Conservation (phyloP, 768 basidiomycete genomes). For the Chalciporus sphaerocephalus region DNA sequence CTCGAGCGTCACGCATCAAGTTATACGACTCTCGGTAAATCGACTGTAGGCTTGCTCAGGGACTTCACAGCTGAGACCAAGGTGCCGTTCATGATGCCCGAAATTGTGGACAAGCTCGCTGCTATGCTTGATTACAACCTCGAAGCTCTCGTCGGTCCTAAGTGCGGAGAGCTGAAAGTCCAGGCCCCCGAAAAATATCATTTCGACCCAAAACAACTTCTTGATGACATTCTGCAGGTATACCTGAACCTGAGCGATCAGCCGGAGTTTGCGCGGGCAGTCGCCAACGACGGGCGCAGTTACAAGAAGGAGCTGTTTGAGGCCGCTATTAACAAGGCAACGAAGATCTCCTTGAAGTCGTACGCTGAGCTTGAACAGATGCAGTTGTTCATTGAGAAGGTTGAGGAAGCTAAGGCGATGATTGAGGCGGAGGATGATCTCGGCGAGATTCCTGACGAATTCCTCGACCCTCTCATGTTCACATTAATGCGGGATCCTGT, state of each 20-base stretch:
- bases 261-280: conserved; percentile 73
- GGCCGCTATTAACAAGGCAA: conserved; percentile 62
- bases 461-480: conserved; percentile 86
- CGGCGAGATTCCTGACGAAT: conserved; percentile 94
- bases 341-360: conserved; percentile 63
- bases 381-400: conserved; percentile 65
- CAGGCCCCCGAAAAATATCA: conserved; percentile 82
- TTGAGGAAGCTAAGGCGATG: conserved; percentile 76
- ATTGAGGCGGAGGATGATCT: conserved; percentile 89
- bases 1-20: conserved; percentile 82
- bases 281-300: conserved; percentile 92
- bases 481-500: conserved; percentile 96
- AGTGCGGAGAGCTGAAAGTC: conserved; percentile 81
- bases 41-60: conserved; percentile 86
- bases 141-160: conserved; percentile 82
- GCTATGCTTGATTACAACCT: conserved; percentile 97
- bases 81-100: conserved; percentile 90
- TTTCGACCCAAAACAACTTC: conserved; percentile 78
- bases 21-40: conserved; percentile 82
- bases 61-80: conserved; percentile 90
- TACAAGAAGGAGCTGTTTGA: conserved; percentile 84
- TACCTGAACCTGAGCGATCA: conserved; percentile 85
- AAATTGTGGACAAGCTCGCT: conserved; percentile 92
- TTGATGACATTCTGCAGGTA: conserved; percentile 85
- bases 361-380: conserved; percentile 72